These are phyloP conservation scores for Penicillium cosmopolitanum DNA, from an alignment of 495 filamentous ascomycete genomes.

Conservation along the genomic window DNA sequence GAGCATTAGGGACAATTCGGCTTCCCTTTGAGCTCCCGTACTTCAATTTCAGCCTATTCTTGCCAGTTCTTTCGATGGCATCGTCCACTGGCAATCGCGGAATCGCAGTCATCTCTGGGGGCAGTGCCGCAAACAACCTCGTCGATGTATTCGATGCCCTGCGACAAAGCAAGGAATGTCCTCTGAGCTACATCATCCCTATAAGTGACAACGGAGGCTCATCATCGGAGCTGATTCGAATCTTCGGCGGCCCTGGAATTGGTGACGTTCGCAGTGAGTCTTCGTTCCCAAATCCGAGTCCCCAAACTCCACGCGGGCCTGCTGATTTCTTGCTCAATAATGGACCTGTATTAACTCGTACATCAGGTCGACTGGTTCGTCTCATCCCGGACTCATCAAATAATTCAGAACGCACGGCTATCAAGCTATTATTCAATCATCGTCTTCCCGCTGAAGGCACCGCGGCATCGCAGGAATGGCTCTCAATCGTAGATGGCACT, in stretches of 20 bases:
- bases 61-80: neutral
- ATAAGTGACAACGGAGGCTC: conserved; percentile 95
- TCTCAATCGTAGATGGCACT: conserved; percentile 83
- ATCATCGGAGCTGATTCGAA: conserved; percentile 86
- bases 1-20: no score
- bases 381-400: conserved; percentile 73
- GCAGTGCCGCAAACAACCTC: conserved; percentile 89
- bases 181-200: conserved; percentile 83
- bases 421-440: conserved; percentile 84
- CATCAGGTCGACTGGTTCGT: conserved; percentile 81
- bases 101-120: conserved; percentile 84
- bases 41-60: neutral
- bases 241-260: conserved; percentile 92
- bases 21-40: neutral
- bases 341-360: neutral
- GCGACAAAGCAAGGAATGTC: conserved; percentile 67
- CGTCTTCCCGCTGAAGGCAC: conserved; percentile 63
- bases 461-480: conserved; percentile 66
- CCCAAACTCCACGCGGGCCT: neutral
- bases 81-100: conserved; percentile 46
- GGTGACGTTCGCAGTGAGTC: conserved; percentile 85
- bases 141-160: conserved; percentile 87
- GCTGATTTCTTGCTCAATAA: neutral
- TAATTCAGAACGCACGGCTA: conserved; percentile 67
- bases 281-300: neutral